Percentiles rank a stretch among this genome's conserved stretches.
These are phyloP conservation scores for Hyphopichia buzzinii DNA, from an alignment of 1,139 yeast species.

Conservation along the genomic window DNA sequence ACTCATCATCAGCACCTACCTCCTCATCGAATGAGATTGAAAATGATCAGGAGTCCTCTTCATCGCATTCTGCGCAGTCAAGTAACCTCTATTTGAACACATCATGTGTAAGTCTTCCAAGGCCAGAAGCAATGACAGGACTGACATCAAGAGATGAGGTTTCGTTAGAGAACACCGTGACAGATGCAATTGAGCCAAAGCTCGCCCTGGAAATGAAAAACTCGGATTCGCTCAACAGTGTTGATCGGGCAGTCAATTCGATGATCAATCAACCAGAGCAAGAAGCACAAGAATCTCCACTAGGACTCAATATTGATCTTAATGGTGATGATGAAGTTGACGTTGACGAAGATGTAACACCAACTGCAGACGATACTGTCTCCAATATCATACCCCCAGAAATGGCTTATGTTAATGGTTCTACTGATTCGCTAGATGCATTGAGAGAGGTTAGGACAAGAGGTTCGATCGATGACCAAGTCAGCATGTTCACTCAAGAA, in stretches of 20 bases:
- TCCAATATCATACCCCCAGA: neutral
- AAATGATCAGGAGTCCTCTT: slow-evolving; percentile 4
- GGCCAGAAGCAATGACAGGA: slow-evolving; percentile 7
- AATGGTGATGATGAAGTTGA: neutral
- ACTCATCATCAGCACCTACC: slow-evolving; percentile 7
- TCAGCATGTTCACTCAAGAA: slow-evolving; percentile 20
- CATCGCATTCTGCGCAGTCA: slow-evolving; percentile 6
- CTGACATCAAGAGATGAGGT: slow-evolving; percentile 7
- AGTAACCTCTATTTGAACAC: slow-evolving; percentile 6
- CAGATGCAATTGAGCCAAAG: no score
- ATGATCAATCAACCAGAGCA: neutral
- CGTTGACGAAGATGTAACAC: neutral
- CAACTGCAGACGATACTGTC: neutral
- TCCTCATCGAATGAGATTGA: slow-evolving; percentile 7
- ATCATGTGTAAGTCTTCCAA: slow-evolving; percentile 5
- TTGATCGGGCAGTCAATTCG: neutral
- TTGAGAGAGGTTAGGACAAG: neutral
- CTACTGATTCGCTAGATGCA: slow-evolving; percentile 1
- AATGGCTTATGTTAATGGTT: neutral
- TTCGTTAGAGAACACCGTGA: neutral
- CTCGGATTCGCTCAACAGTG: slow-evolving; percentile 2
- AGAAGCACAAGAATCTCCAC: neutral
- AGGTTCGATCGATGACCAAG: slow-evolving; percentile 6
- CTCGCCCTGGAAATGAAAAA: slow-evolving; percentile 2
- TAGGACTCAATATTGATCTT: neutral